A percentile compares a stretch with the other conserved stretches of the same genome.
Evolutionary conservation across 345 rosid species (phyloP).

Genomic region (Ceriops zippeliana): DNA sequence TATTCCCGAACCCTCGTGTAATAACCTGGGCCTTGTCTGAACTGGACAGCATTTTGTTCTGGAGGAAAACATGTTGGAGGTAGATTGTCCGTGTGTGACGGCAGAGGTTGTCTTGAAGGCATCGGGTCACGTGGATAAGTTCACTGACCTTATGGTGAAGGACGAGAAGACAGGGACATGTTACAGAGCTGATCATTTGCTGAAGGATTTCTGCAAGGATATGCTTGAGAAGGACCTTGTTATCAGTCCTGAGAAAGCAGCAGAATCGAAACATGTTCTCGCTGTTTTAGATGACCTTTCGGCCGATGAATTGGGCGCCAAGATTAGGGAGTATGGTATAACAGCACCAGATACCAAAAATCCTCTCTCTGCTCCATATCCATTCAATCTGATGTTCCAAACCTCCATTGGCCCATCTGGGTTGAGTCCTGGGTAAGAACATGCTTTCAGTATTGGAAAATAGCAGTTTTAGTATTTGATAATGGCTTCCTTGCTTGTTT

Average conservation of each 20-base stretch:
- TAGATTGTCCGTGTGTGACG: conserved; percentile 92
- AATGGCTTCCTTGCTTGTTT: conserved; percentile 36
- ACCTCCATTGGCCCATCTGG: conserved; percentile 99
- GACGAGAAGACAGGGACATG: conserved; percentile 83
- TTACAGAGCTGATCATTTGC: conserved; percentile 85
- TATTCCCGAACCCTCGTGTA: background rate
- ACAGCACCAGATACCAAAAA: conserved; percentile 78
- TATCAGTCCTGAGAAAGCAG: conserved; percentile 63
- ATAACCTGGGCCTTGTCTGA: background rate
- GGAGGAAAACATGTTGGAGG: conserved; percentile 83
- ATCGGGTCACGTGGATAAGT: conserved; percentile 95
- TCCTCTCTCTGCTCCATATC: conserved; percentile 78
- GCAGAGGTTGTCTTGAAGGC: conserved; percentile 92
- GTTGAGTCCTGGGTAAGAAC: conserved; percentile 60
- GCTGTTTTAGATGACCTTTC: conserved; percentile 84
- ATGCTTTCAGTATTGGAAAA: background rate
- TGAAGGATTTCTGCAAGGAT: conserved; percentile 81
- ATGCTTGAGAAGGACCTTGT: conserved; percentile 79
- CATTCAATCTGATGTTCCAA: conserved; percentile 91
- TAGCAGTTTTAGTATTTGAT: background rate
- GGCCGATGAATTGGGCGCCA: conserved; percentile 65
- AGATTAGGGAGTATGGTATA: conserved; percentile 76
- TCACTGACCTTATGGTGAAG: conserved; percentile 97
- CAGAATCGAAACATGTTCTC: conserved; percentile 71
- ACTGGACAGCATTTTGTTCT: conserved; percentile 60